Conservation (phyloP, 2,329 filamentous ascomycete species). For the Biscogniauxia mediterranea region DNA sequence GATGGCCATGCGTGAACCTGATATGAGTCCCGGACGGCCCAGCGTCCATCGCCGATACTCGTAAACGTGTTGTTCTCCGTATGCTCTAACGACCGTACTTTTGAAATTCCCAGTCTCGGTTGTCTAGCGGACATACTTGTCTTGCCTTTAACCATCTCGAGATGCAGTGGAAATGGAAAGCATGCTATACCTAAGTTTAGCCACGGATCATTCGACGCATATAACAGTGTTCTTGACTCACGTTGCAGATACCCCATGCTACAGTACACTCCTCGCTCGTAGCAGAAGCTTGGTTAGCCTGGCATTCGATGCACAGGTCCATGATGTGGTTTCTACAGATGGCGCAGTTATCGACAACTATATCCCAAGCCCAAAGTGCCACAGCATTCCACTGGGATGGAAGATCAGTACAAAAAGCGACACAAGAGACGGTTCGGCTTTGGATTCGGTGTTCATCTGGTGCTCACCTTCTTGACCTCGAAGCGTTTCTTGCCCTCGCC, state of each 20-base stretch:
- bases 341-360: conserved; percentile 98
- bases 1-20: background rate
- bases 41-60: background rate
- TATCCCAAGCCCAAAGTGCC: conserved; percentile 98
- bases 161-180: conserved; percentile 99
- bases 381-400: conserved; percentile 87
- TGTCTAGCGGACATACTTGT: conserved; percentile 95
- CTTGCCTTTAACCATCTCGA: conserved; percentile 99
- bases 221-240: conserved; percentile 47
- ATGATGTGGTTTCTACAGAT: conserved; percentile 99
- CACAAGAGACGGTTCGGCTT: background rate
- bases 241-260: conserved; percentile 98
- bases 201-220: background rate
- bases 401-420: conserved; percentile 12
- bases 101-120: conserved; percentile 99
- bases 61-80: background rate
- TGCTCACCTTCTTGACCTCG: conserved; percentile 91
- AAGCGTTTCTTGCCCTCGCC: conserved; percentile 87
- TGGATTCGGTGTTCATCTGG: background rate
- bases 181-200: conserved; percentile 66
- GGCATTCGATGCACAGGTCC: conserved; percentile 98
- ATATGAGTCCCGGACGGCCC: background rate
- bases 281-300: conserved; percentile 96
- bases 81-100: conserved; percentile 74
- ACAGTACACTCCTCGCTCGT: conserved; percentile 98